Conservation (phyloP, 106 monocot species). For the Ottelia alismoides region DNA sequence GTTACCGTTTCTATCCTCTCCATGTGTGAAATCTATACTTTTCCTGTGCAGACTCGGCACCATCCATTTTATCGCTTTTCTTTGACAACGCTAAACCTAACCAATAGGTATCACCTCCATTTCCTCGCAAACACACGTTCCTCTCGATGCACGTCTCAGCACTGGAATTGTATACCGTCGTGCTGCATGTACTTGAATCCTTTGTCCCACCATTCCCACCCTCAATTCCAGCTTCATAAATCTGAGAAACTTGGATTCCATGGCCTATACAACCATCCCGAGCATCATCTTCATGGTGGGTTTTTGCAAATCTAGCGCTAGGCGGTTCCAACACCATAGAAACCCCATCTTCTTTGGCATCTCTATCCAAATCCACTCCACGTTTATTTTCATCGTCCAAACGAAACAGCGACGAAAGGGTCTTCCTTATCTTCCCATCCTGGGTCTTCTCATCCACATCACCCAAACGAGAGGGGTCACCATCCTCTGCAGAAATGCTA, state of each 20-base stretch:
- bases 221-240: constrained; percentile 5
- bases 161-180: constrained; percentile 5
- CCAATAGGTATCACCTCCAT: constrained; percentile 19
- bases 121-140: background rate
- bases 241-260: background rate
- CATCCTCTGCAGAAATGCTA: constrained; percentile 10
- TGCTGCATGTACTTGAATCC: constrained; percentile 6
- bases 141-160: constrained; percentile 5
- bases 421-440: constrained; percentile 31
- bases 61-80: constrained; percentile 22
- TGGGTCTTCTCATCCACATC: constrained; percentile 18
- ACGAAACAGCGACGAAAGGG: constrained; percentile 57
- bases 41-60: constrained; percentile 6
- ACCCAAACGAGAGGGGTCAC: background rate
- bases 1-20: background rate
- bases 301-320: background rate
- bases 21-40: constrained; percentile 6
- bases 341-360: background rate
- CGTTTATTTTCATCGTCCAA: constrained; percentile 47
- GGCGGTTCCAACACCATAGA: background rate
- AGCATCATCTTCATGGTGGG: background rate
- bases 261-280: background rate
- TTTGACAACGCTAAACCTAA: constrained; percentile 24
- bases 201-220: constrained; percentile 1
- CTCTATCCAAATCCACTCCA: background rate